A percentile compares a stretch with the other conserved stretches of the same genome.
These are phyloP conservation scores for Fusarium nurragi DNA, from an alignment of 2,329 filamentous ascomycete genomes.

Conservation along the genomic window DNA sequence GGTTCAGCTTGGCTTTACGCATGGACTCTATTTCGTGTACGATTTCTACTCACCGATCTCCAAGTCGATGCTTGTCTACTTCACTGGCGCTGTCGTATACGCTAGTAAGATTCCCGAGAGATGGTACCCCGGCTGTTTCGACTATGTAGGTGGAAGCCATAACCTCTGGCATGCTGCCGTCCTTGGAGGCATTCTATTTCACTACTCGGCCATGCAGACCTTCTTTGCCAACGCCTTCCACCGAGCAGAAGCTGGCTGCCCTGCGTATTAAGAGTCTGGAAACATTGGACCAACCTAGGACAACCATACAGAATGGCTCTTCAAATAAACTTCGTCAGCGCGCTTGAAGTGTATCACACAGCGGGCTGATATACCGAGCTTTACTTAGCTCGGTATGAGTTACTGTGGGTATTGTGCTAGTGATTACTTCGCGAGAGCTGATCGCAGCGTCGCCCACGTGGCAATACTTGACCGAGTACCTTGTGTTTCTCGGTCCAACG, in stretches of 20 bases:
- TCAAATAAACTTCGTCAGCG: not conserved
- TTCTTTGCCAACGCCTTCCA: conserved; percentile 85
- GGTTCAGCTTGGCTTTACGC: conserved; percentile 80
- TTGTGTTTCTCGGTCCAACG: not conserved
- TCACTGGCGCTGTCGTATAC: conserved; percentile 85
- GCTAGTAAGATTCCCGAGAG: conserved; percentile 92
- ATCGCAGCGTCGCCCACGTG: not conserved
- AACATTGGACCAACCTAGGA: not conserved
- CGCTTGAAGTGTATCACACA: not conserved
- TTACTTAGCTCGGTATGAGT: not conserved
- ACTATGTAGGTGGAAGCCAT: conserved; percentile 94
- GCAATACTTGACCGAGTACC: not conserved
- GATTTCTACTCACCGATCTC: conserved; percentile 89
- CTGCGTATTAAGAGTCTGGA: conserved; percentile 55
- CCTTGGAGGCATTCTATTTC: conserved; percentile 93
- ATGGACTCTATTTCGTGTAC: conserved; percentile 81
- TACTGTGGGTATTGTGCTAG: not conserved
- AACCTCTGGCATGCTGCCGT: conserved; percentile 98
- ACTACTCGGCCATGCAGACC: conserved; percentile 94
- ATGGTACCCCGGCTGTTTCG: conserved; percentile 92
- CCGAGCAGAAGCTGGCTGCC: conserved; percentile 70
- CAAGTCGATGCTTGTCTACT: conserved; percentile 88
- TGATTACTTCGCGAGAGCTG: not conserved
- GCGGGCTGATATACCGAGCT: not conserved
- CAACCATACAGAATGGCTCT: not conserved